These are phyloP conservation scores for Flueggea neowawraea DNA, from an alignment of 441 rosid genomes.

Conservation along the genomic window DNA sequence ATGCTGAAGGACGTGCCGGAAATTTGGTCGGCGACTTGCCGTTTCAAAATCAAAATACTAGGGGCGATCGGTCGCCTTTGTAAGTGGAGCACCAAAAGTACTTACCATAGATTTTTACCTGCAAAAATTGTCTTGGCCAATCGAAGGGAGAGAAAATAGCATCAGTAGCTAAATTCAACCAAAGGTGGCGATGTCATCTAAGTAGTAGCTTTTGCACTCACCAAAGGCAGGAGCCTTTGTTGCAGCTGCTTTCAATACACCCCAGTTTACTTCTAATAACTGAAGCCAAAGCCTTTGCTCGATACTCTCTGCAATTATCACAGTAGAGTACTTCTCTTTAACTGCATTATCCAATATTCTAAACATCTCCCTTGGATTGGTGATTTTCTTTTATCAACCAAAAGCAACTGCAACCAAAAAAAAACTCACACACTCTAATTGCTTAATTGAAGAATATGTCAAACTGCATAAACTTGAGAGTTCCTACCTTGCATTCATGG, in stretches of 20 bases:
- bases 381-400: constrained; percentile 88
- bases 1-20: no score
- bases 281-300: constrained; percentile 79
- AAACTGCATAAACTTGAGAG: constrained; percentile 5
- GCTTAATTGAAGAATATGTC: constrained; percentile 22
- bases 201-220: constrained; percentile 81
- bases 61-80: no score
- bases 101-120: no score
- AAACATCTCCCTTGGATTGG: constrained; percentile 72
- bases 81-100: no score
- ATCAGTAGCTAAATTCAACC: no score
- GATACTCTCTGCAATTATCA: constrained; percentile 76
- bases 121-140: no score
- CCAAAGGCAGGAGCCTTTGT: constrained; percentile 91
- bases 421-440: constrained; percentile 20
- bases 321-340: constrained; percentile 72
- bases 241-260: constrained; percentile 77
- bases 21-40: no score
- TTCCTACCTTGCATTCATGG: constrained; percentile 75
- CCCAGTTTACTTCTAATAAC: constrained; percentile 80
- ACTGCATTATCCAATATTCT: constrained; percentile 82
- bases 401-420: constrained; percentile 63
- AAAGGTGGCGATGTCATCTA: constrained; percentile 89
- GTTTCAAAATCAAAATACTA: no score
- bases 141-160: no score